Percentiles rank a stretch among this genome's conserved stretches.
These are phyloP conservation scores for apple (Malus domestica) DNA, from an alignment of 306 rosid species.

Conservation along the genomic window ASM211411v1 NC_041790.1:18954501-18955000, in stretches of 20 bases:
- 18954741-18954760: conserved; percentile 38
- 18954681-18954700: conserved; percentile 54
- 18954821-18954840: conserved; percentile 37
- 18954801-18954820: conserved; percentile 30
- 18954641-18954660: conserved; percentile 58
- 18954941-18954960: conserved; percentile 64
- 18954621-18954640: conserved; percentile 58
- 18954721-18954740: conserved; percentile 48
- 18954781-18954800: conserved; percentile 41
- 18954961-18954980: conserved; percentile 78
- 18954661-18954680: conserved; percentile 47
- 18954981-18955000: conserved; percentile 54
- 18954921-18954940: conserved; percentile 54
- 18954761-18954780: conserved; percentile 58
- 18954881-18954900: conserved; percentile 57
- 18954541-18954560: conserved; percentile 45
- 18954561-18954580: conserved; percentile 31
- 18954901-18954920: conserved; percentile 39
- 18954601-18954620: conserved; percentile 38
- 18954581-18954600: conserved; percentile 26
- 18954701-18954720: conserved; percentile 56
- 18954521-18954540: conserved; percentile 51
- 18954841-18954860: conserved; percentile 44
- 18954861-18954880: conserved; percentile 28
- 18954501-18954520: conserved; percentile 60